Conservation (phyloP, 192 early-diverging fungal genomes). For the Gryganskiella cystojenkinii region DNA sequence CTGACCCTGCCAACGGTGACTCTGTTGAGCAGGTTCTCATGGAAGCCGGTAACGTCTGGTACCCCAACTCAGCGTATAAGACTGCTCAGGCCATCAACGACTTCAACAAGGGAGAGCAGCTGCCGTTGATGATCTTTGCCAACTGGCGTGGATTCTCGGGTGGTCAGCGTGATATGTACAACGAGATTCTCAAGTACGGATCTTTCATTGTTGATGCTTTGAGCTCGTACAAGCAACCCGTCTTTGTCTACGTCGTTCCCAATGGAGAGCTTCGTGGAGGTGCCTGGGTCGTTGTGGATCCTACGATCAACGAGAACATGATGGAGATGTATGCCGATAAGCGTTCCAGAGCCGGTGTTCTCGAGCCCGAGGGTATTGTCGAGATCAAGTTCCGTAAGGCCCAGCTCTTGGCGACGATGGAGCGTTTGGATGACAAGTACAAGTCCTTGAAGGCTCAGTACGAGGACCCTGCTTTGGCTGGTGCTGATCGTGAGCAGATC, state of each 20-base stretch:
- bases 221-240: slow-evolving; percentile 94
- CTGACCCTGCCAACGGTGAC: slow-evolving; percentile 93
- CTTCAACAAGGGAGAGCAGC: slow-evolving; percentile 98
- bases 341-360: slow-evolving; percentile 91
- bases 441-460: slow-evolving; percentile 75
- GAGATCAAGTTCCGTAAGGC: slow-evolving; percentile 98
- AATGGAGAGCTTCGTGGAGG: slow-evolving; percentile 98
- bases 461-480: slow-evolving; percentile 58
- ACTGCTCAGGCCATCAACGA: slow-evolving; percentile 99
- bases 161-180: slow-evolving; percentile 99
- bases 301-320: slow-evolving; percentile 94
- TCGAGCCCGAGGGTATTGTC: slow-evolving; percentile 97
- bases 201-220: slow-evolving; percentile 98
- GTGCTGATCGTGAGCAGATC: slow-evolving; percentile 71
- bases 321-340: slow-evolving; percentile 99
- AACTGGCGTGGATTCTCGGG: slow-evolving; percentile 99
- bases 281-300: slow-evolving; percentile 98
- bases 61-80: slow-evolving; percentile 99
- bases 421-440: slow-evolving; percentile 88
- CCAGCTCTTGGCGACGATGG: slow-evolving; percentile 93
- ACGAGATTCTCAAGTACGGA: slow-evolving; percentile 98
- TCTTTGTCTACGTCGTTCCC: slow-evolving; percentile 95
- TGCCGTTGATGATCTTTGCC: slow-evolving; percentile 98
- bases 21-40: slow-evolving; percentile 89
- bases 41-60: slow-evolving; percentile 98